Percentiles rank a stretch among this genome's conserved stretches.
phyloP scores from a whole-genome alignment of 352 stramenopile genomes.

The Globisporangium acanthophoron region DNA sequence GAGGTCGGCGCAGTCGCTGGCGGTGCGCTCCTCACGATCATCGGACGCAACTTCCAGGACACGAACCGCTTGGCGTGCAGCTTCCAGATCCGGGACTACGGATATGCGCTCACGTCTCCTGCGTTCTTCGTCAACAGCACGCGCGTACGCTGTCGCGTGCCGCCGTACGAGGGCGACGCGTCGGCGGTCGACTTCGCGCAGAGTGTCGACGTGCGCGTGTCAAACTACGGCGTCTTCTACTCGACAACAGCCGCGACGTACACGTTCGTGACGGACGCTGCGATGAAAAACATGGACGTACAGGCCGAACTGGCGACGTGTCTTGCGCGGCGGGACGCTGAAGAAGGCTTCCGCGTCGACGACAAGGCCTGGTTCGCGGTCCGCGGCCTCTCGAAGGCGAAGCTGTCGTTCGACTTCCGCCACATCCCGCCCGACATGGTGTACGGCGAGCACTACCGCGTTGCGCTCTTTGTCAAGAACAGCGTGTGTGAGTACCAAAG shows the following conservation, averaged over 20 bases:
- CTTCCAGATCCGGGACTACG: slow-evolving; percentile 36
- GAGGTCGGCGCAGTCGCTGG: slow-evolving; percentile 24
- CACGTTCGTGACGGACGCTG: slow-evolving; percentile 27
- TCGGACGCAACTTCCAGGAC: slow-evolving; percentile 94
- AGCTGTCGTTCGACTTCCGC: slow-evolving; percentile 93
- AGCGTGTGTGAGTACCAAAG: slow-evolving; percentile 87
- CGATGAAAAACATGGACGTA: slow-evolving; percentile 34
- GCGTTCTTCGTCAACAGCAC: slow-evolving; percentile 83
- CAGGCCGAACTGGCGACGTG: slow-evolving; percentile 35
- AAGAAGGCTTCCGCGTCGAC: slow-evolving; percentile 77
- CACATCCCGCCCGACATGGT: slow-evolving; percentile 88
- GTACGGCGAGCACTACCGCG: slow-evolving; percentile 94
- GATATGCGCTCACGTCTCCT: slow-evolving; percentile 22
- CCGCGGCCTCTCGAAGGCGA: slow-evolving; percentile 87
- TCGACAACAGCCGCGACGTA: slow-evolving; percentile 52
- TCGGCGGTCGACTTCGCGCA: slow-evolving; percentile 6
- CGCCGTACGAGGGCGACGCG: slow-evolving; percentile 43
- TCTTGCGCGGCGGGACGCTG: slow-evolving; percentile 20
- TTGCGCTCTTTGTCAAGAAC: slow-evolving; percentile 94
- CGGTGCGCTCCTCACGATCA: slow-evolving; percentile 81
- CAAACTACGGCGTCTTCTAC: slow-evolving; percentile 78
- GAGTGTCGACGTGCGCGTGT: slow-evolving; percentile 54
- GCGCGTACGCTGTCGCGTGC: slow-evolving; percentile 70
- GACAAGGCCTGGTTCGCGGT: slow-evolving; percentile 93
- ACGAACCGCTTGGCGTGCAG: slow-evolving; percentile 83